phyloP scores from a whole-genome alignment of 2,329 filamentous ascomycete genomes.

The Calonectria honghensis region DNA sequence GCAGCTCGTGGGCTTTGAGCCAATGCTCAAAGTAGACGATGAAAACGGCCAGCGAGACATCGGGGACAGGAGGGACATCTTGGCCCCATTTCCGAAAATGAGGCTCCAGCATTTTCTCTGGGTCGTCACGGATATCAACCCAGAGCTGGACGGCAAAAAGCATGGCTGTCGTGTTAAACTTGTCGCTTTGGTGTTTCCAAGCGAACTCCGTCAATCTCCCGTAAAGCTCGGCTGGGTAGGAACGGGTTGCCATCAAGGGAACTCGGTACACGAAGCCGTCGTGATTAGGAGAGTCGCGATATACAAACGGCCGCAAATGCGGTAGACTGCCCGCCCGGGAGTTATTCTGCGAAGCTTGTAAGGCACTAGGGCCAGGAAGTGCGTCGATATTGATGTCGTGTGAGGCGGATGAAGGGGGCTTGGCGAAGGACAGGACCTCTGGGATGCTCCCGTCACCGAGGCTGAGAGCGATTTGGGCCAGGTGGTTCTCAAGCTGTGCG shows the following conservation, averaged over 20 bases:
- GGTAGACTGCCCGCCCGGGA: background rate
- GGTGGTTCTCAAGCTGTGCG: background rate
- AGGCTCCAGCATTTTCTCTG: background rate
- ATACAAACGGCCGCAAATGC: background rate
- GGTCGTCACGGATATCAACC: background rate
- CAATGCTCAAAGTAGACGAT: constrained; percentile 1
- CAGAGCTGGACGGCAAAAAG: background rate
- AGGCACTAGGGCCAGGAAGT: too few relatives aligned
- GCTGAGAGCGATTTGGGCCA: background rate
- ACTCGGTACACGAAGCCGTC: constrained; percentile 2
- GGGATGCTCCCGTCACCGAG: background rate
- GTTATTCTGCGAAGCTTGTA: too few relatives aligned
- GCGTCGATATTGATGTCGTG: background rate
- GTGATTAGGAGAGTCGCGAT: background rate
- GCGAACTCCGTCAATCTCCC: background rate
- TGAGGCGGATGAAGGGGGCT: background rate
- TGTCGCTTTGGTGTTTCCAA: background rate
- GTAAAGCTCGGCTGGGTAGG: background rate
- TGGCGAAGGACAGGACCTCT: background rate
- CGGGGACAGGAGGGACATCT: background rate
- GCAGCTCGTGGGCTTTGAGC: constrained; percentile 1
- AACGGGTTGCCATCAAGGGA: background rate
- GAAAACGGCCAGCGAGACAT: background rate
- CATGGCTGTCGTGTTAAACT: background rate
- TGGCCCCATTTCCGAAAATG: background rate